Evolutionary conservation across 331 rosid genomes (phyloP), one percentile per base, ranked within the genome.

Genomic region (Cucumis variabilis): DNA sequence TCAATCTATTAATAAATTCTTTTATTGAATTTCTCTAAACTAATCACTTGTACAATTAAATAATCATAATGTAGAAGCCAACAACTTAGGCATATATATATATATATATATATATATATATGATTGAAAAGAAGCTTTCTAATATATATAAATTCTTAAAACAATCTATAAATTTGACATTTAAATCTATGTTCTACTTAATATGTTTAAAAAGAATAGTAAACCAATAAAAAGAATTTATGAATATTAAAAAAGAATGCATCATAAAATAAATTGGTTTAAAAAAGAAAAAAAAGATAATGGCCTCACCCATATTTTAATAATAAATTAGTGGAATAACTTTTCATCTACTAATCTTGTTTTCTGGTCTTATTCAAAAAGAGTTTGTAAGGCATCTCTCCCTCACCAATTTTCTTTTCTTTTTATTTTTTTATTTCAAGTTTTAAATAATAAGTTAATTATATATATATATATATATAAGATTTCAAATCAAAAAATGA

Each of bases 331-430:
- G 7, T 76, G 37, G 33, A 76, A 24, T 50, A 76, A 46, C 13
- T 46, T 76, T 76, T 75, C 30, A 75, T 75, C 82, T 14, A 13
- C 82, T 76, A 76, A 46, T n/a, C 37, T 76, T 48, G 55, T 74
- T 74, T 74, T 74, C 27, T 21, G 21, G 28, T 21, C 58, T 23
- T 74, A 5, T 20, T 21, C 13, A 74, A 30, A 72, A 72, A 72
- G 24, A 17, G 10, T 4, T 17, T 17, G 7, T 33, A 72, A 72
- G 33, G 50, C 50, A 30, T 72, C 33, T 37, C 25, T 72, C 33
- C 9, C 25, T 37, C 25, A 73, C 79, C 55, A 55, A 16, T 37
- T 72, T 72, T 33, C 0, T 5, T 41, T 74, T 15, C 11, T 66
- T 23, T n/a, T 71, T 2, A 5, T 41, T 41, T 6, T 6, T 6